These are phyloP conservation scores for Mrakia hoshinonis DNA, from an alignment of 768 basidiomycete genomes.

Conservation along the genomic window DNA sequence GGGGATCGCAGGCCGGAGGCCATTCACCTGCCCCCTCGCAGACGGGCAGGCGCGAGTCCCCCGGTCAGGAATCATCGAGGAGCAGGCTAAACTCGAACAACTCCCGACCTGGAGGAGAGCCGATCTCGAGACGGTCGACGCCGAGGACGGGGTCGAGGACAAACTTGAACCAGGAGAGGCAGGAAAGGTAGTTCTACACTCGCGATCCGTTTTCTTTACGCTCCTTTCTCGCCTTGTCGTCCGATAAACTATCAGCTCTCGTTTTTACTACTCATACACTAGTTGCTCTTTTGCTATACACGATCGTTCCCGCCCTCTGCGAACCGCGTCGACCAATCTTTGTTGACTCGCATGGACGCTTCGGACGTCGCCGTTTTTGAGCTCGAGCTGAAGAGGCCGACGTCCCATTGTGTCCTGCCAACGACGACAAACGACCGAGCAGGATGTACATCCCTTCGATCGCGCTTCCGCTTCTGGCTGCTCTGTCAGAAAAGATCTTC, in stretches of 20 bases:
- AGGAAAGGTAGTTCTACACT: background rate
- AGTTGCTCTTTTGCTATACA: background rate
- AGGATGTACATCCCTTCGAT: constrained; percentile 17
- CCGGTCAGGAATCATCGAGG: background rate
- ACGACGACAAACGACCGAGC: background rate
- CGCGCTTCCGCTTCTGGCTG: background rate
- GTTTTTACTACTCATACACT: background rate
- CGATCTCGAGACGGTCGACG: background rate
- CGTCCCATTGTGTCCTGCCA: background rate
- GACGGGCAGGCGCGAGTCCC: background rate
- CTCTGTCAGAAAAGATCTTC: background rate
- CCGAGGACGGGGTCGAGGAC: background rate
- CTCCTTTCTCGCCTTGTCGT: background rate
- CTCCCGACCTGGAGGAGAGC: background rate
- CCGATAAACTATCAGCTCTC: background rate
- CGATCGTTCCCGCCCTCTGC: no score
- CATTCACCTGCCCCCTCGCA: background rate
- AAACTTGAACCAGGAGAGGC: background rate
- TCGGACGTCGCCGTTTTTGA: no score
- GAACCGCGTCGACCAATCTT: no score
- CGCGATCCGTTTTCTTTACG: background rate
- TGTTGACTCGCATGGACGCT: no score
- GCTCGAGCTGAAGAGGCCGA: no score
- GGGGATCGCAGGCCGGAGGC: background rate
- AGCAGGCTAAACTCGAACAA: background rate